Percentiles rank a stretch among this genome's conserved stretches.
phyloP scores from a whole-genome alignment of 768 basidiomycete species.

The Auricularia sp. region DNA sequence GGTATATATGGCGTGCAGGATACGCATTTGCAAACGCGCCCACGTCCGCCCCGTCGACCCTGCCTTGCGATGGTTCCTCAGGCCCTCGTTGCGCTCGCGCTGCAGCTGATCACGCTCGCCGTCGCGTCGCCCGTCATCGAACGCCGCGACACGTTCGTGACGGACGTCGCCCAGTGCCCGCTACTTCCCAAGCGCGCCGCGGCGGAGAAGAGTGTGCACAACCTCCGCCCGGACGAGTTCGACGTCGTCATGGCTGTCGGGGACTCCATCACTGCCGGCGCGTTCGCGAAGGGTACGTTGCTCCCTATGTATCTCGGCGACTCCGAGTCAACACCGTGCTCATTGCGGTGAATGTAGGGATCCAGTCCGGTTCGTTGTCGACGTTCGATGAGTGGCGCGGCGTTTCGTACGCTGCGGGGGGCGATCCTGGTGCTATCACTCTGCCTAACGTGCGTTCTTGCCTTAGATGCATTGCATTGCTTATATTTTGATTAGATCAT shows the following conservation, averaged over 20 bases:
- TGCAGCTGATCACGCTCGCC: neutral
- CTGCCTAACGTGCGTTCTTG: constrained; percentile 13
- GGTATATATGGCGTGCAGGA: no score
- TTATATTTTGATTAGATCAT: constrained; percentile 7
- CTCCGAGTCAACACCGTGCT: no score
- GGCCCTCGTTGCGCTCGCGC: neutral
- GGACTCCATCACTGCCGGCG: constrained; percentile 25
- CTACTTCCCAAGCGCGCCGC: neutral
- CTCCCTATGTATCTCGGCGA: no score
- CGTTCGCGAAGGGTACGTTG: constrained; percentile 14
- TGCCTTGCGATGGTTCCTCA: neutral
- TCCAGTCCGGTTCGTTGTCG: constrained; percentile 6
- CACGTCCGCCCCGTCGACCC: neutral
- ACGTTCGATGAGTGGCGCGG: constrained; percentile 15
- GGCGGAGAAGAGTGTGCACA: neutral
- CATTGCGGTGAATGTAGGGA: neutral
- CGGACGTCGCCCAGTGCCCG: neutral
- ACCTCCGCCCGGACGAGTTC: constrained; percentile 22
- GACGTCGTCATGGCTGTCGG: constrained; percentile 23
- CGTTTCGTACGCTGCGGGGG: constrained; percentile 14
- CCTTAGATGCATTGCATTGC: neutral
- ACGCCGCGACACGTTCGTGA: neutral
- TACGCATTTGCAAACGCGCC: neutral
- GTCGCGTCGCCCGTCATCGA: neutral
- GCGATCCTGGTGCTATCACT: constrained; percentile 13